Percentiles rank a stretch among this genome's conserved stretches.
Evolutionary conservation across 1,284 basidiomycete genomes (phyloP).

Genomic region (Neolentinus lepideus): DNA sequence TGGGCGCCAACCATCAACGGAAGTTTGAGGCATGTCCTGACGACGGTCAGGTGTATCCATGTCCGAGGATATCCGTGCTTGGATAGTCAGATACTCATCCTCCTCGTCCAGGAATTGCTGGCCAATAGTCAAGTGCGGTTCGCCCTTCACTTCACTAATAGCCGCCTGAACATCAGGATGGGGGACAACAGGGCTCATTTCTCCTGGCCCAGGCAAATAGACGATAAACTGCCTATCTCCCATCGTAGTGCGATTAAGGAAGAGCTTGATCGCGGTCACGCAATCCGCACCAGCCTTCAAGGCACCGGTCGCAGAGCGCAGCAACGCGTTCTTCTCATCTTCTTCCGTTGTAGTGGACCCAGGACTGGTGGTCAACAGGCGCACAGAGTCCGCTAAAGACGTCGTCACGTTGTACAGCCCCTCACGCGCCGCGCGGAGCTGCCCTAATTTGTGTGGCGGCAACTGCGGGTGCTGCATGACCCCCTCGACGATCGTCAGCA

Average conservation of each 20-base stretch:
- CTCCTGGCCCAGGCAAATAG: conserved; percentile 44
- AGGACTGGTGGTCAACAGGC: conserved; percentile 53
- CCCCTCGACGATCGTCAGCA: conserved; percentile 89
- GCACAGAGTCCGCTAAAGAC: conserved; percentile 83
- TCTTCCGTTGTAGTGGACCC: conserved; percentile 54
- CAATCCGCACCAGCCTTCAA: conserved; percentile 87
- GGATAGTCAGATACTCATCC: conserved; percentile 52
- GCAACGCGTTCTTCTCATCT: conserved; percentile 70
- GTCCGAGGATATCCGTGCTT: conserved; percentile 24
- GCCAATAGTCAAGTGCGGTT: conserved; percentile 20
- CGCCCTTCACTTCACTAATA: conserved; percentile 18
- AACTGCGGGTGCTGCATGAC: conserved; percentile 69
- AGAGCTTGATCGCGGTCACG: conserved; percentile 75
- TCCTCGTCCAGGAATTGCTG: conserved; percentile 26
- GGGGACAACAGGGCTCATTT: conserved; percentile 34
- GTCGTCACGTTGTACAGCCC: conserved; percentile 82
- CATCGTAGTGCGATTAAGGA: conserved; percentile 48
- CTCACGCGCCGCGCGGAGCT: conserved; percentile 69
- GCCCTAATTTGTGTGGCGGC: conserved; percentile 44
- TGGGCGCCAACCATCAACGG: background rate
- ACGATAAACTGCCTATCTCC: conserved; percentile 53
- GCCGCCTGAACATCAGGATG: conserved; percentile 32
- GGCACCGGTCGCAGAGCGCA: conserved; percentile 82
- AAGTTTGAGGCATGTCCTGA: background rate
- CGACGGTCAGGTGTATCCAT: background rate